Percentiles rank a stretch among this genome's conserved stretches.
Conservation (phyloP, 2,329 filamentous ascomycete species). For the Orbilia quercus region DNA sequence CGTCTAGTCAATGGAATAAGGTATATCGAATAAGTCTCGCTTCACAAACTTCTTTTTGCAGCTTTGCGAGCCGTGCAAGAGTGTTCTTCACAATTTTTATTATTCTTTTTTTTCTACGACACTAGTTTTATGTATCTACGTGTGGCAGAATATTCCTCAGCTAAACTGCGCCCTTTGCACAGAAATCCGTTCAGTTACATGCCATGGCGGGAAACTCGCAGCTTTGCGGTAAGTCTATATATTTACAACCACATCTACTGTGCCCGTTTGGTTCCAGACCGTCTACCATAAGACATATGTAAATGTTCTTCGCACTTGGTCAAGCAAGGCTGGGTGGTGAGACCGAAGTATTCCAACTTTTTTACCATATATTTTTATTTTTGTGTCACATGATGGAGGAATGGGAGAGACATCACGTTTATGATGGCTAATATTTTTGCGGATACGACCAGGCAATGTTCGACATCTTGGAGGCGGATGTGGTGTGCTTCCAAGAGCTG, state of each 20-base stretch:
- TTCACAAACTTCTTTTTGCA: neutral
- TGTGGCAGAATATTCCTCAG: neutral
- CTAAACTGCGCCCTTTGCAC: constrained; percentile 13
- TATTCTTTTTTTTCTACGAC: too few relatives aligned
- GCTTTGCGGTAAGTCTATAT: constrained; percentile 70
- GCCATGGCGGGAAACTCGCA: constrained; percentile 79
- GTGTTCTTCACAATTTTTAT: too few relatives aligned
- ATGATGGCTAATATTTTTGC: constrained; percentile 13
- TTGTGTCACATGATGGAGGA: too few relatives aligned
- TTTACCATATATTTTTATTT: too few relatives aligned
- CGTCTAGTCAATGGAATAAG: constrained; percentile 80
- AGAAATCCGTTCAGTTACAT: constrained; percentile 87
- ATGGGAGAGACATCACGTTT: too few relatives aligned
- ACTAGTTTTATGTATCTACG: too few relatives aligned
- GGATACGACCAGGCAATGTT: constrained; percentile 80
- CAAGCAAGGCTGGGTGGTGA: too few relatives aligned
- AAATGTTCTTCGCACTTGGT: too few relatives aligned
- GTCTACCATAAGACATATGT: neutral
- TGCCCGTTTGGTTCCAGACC: neutral
- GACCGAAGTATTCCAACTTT: too few relatives aligned
- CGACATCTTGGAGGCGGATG: constrained; percentile 88
- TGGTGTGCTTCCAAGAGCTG: constrained; percentile 93
- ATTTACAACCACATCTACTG: too few relatives aligned
- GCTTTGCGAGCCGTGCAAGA: too few relatives aligned
- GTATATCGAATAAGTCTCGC: constrained; percentile 66